Percentiles rank a stretch among this genome's conserved stretches.
phyloP scores from a whole-genome alignment of 768 basidiomycete genomes.

The Trametes villosa region DNA sequence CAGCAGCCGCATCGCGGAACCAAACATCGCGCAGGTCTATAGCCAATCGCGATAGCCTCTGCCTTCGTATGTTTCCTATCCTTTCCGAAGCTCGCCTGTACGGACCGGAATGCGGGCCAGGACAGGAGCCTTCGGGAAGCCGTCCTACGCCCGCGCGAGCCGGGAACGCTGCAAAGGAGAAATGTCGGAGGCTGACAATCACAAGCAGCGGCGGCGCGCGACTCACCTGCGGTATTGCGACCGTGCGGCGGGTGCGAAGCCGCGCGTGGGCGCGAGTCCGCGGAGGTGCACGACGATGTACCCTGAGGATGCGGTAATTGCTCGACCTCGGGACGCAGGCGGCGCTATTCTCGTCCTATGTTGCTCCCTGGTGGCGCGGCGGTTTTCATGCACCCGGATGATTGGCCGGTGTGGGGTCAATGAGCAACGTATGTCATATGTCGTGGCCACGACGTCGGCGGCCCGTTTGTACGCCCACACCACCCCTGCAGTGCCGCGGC shows the following conservation, averaged over 20 bases:
- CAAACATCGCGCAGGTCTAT: neutral
- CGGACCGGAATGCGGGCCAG: neutral
- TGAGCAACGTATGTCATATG: too few relatives aligned
- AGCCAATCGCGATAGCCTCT: slow-evolving; percentile 1
- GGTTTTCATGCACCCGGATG: too few relatives aligned
- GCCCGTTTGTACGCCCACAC: neutral
- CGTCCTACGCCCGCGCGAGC: slow-evolving; percentile 2
- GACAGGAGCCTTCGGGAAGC: neutral
- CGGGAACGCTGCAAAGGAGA: neutral
- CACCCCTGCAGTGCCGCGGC: neutral
- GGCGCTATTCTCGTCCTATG: too few relatives aligned
- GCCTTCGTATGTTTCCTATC: neutral
- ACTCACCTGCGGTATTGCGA: neutral
- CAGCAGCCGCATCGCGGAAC: too few relatives aligned
- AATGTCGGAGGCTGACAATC: slow-evolving; percentile 2
- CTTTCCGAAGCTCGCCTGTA: neutral
- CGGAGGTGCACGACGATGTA: neutral
- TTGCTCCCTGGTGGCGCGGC: too few relatives aligned
- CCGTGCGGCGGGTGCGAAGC: neutral
- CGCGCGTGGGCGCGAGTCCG: neutral
- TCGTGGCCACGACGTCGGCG: too few relatives aligned
- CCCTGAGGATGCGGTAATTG: too few relatives aligned
- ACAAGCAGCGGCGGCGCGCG: too few relatives aligned
- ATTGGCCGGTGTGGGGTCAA: too few relatives aligned
- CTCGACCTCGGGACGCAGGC: too few relatives aligned